A percentile compares a stretch with the other conserved stretches of the same genome.
Conservation (phyloP, 2,329 filamentous ascomycete genomes). For the Cordyceps militaris region DNA sequence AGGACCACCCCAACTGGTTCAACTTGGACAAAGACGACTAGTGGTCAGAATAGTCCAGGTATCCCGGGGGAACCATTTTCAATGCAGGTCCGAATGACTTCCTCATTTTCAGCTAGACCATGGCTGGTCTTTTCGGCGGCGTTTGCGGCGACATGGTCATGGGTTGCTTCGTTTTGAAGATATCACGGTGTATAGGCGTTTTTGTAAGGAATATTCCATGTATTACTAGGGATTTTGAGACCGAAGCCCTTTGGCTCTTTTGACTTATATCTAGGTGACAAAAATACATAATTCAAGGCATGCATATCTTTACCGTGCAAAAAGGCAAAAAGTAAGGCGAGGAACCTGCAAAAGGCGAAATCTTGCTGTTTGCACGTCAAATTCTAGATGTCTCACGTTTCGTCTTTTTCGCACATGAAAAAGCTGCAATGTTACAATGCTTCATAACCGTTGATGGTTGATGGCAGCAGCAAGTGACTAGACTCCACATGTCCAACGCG, state of each 20-base stretch:
- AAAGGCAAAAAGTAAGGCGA: too few species aligned
- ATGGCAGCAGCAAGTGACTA: background rate
- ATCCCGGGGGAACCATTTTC: background rate
- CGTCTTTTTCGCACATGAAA: too few species aligned
- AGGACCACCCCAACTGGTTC: slow-evolving; percentile 54
- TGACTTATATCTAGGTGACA: too few species aligned
- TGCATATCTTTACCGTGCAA: too few species aligned
- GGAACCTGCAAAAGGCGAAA: too few species aligned
- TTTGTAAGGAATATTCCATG: background rate
- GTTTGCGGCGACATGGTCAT: background rate
- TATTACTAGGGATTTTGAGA: background rate
- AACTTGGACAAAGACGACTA: slow-evolving; percentile 22
- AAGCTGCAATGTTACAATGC: too few species aligned
- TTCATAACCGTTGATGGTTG: too few species aligned
- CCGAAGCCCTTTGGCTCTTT: too few species aligned
- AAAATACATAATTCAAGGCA: too few species aligned
- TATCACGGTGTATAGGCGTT: background rate
- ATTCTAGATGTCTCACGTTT: too few species aligned
- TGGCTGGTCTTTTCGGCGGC: background rate
- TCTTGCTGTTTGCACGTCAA: too few species aligned
- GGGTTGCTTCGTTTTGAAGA: background rate
- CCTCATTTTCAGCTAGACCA: background rate
- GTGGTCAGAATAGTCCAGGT: background rate
- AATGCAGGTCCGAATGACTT: background rate
- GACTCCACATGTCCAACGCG: background rate